A percentile compares a stretch with the other conserved stretches of the same genome.
Conservation (phyloP, 2,329 filamentous ascomycete species). For the Microdochium bolleyi region DNA sequence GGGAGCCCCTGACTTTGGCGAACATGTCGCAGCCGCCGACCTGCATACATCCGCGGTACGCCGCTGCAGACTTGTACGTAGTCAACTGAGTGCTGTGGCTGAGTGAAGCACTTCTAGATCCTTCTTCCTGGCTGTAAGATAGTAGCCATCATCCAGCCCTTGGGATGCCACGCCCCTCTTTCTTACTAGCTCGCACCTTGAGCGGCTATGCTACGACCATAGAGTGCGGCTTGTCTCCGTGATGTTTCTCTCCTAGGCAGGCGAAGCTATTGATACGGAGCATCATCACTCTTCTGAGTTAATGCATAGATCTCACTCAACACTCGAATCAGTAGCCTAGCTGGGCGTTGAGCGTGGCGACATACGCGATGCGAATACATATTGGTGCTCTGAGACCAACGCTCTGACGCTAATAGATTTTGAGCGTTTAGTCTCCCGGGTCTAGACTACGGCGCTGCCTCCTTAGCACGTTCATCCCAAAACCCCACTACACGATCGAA, state of each 20-base stretch:
- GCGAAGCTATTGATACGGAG: conserved; percentile 7
- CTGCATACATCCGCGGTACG: too few relatives aligned
- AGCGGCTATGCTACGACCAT: conserved; percentile 21
- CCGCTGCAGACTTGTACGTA: too few relatives aligned
- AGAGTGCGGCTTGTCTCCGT: conserved; percentile 23
- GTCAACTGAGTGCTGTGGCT: too few relatives aligned
- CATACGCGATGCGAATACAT: conserved; percentile 14
- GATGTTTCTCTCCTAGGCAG: conserved; percentile 24
- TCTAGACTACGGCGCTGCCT: too few relatives aligned
- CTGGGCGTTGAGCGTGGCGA: conserved; percentile 17
- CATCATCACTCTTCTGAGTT: not conserved
- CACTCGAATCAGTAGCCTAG: conserved; percentile 13
- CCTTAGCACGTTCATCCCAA: too few relatives aligned
- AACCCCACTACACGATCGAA: too few relatives aligned
- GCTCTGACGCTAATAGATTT: conserved; percentile 23
- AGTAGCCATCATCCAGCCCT: too few relatives aligned
- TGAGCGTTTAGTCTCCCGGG: conserved; percentile 15
- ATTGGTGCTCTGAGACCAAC: conserved; percentile 13
- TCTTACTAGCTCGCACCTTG: conserved; percentile 27
- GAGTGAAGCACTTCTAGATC: too few relatives aligned
- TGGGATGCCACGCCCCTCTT: too few relatives aligned
- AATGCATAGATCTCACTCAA: conserved; percentile 3
- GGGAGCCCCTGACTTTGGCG: too few relatives aligned
- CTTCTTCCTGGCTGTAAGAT: too few relatives aligned
- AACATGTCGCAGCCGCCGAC: too few relatives aligned